These are phyloP conservation scores for Boletus sp. DNA, from an alignment of 1,284 basidiomycete genomes.

Conservation along the genomic window DNA sequence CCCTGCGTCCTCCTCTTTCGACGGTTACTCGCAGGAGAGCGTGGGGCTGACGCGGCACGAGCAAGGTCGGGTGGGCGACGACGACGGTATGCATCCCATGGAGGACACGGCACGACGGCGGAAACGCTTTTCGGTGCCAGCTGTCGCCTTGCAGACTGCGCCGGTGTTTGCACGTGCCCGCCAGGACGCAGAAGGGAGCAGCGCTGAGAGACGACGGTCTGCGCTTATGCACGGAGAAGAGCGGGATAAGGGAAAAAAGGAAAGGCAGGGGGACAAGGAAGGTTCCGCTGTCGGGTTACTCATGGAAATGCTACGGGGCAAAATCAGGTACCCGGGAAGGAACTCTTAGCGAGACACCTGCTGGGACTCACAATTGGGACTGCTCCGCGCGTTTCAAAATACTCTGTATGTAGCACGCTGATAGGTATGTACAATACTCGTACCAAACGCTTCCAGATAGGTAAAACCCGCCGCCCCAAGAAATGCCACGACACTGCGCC, in stretches of 20 bases:
- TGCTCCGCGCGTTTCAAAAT: not conserved
- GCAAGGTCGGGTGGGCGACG: constrained; percentile 3
- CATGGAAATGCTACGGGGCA: constrained; percentile 29
- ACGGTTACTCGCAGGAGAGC: constrained; percentile 9
- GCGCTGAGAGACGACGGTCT: constrained; percentile 21
- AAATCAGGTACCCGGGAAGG: constrained; percentile 25
- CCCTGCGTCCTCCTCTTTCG: not conserved
- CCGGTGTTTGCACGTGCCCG: constrained; percentile 60
- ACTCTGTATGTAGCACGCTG: not conserved
- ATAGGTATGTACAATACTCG: constrained; percentile 5
- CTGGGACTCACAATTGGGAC: not conserved
- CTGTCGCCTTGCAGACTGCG: constrained; percentile 66
- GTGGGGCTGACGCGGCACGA: not conserved
- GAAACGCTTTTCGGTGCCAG: constrained; percentile 71
- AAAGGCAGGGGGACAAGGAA: constrained; percentile 27
- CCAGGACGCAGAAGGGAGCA: constrained; percentile 13
- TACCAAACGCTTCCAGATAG: too few relatives aligned
- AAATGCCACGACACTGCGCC: not conserved
- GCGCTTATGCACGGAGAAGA: constrained; percentile 18
- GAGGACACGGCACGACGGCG: constrained; percentile 60
- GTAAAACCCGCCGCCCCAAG: not conserved
- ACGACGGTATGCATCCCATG: constrained; percentile 5
- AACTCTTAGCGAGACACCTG: constrained; percentile 4
- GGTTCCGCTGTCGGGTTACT: constrained; percentile 31
- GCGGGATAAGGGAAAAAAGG: constrained; percentile 26